phyloP scores from a whole-genome alignment of 1,284 basidiomycete genomes.

The Thelephora terrestris region DNA sequence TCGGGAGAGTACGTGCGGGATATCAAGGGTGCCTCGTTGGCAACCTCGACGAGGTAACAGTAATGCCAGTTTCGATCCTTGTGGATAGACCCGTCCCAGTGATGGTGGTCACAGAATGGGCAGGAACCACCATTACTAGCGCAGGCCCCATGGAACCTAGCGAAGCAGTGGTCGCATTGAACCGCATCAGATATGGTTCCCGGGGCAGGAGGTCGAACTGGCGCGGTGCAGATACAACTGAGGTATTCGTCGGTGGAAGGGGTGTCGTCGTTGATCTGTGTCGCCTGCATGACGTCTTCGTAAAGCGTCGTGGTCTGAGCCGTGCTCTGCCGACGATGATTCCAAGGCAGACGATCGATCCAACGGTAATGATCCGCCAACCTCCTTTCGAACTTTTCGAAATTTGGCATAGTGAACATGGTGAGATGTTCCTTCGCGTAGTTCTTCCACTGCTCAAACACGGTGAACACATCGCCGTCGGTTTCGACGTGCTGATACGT shows the following conservation, averaged over 20 bases:
- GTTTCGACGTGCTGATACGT: slow-evolving; percentile 39
- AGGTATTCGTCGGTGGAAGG: slow-evolving; percentile 71
- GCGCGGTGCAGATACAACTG: slow-evolving; percentile 68
- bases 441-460: slow-evolving; percentile 57
- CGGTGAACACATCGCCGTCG: slow-evolving; percentile 55
- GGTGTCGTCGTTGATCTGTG: slow-evolving; percentile 61
- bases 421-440: slow-evolving; percentile 61
- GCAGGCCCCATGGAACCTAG: slow-evolving; percentile 72
- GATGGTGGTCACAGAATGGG: slow-evolving; percentile 80
- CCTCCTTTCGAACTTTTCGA: slow-evolving; percentile 60
- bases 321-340: slow-evolving; percentile 49
- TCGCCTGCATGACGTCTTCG: slow-evolving; percentile 62
- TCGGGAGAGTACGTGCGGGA: slow-evolving; percentile 66
- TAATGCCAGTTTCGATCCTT: slow-evolving; percentile 76
- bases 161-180: slow-evolving; percentile 78
- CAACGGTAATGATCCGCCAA: slow-evolving; percentile 56
- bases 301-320: slow-evolving; percentile 52
- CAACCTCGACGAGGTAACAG: slow-evolving; percentile 60
- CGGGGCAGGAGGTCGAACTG: slow-evolving; percentile 64
- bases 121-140: slow-evolving; percentile 80
- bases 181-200: slow-evolving; percentile 71
- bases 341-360: slow-evolving; percentile 70
- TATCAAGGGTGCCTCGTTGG: slow-evolving; percentile 60
- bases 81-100: slow-evolving; percentile 75
- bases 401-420: slow-evolving; percentile 62